Conservation (phyloP, 1,284 basidiomycete species). For the Pascua guehoae region DNA sequence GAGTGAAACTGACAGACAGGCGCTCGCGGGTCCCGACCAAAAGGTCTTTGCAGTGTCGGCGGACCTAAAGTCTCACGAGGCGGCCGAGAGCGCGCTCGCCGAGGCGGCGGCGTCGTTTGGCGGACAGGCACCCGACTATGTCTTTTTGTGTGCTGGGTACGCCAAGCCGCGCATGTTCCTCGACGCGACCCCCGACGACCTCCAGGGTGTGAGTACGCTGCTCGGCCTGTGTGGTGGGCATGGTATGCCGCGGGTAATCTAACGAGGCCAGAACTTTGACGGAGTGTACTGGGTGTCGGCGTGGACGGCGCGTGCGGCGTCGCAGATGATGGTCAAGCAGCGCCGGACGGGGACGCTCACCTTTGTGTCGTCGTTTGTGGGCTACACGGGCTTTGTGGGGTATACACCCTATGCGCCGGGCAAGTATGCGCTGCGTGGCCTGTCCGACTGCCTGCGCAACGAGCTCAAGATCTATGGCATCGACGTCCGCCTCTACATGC, state of each 20-base stretch:
- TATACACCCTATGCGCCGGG: conserved; percentile 82
- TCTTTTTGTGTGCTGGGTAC: conserved; percentile 74
- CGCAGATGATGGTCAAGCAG: conserved; percentile 65
- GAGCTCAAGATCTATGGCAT: conserved; percentile 72
- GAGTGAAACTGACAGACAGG: conserved; percentile 6
- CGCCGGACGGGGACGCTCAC: conserved; percentile 65
- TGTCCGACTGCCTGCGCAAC: conserved; percentile 79
- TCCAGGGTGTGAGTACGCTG: conserved; percentile 55
- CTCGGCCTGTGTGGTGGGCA: not conserved
- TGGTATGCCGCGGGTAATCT: not conserved
- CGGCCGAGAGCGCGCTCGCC: conserved; percentile 60
- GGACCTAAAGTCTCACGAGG: conserved; percentile 56
- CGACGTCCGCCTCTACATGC: conserved; percentile 79
- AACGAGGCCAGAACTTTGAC: conserved; percentile 43
- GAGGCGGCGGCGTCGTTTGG: conserved; percentile 58
- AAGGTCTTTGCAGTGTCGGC: conserved; percentile 62
- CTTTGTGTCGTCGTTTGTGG: conserved; percentile 76
- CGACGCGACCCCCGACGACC: conserved; percentile 60
- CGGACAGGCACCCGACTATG: conserved; percentile 63
- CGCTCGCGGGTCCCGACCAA: conserved; percentile 55
- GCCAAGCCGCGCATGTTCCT: conserved; percentile 68
- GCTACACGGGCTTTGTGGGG: conserved; percentile 76
- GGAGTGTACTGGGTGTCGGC: conserved; percentile 57
- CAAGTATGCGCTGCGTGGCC: conserved; percentile 82
- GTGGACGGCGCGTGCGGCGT: conserved; percentile 71